phyloP scores from a whole-genome alignment of 164 flowering plant species.

The Kalanchoe fedtschenkoi region DNA sequence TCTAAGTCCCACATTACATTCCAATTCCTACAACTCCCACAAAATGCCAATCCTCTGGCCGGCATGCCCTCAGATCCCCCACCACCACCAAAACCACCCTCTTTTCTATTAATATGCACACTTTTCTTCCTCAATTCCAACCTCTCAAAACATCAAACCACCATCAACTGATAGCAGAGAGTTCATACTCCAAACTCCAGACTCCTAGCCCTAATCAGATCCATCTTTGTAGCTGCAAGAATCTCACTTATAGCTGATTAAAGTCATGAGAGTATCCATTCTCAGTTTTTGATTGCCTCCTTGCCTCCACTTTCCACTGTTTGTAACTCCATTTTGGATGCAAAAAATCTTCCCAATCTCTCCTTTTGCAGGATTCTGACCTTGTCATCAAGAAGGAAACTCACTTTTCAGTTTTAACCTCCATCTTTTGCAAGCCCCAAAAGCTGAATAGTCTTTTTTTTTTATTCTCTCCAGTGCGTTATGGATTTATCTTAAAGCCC shows the following conservation, averaged over 20 bases:
- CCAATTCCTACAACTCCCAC: conserved; percentile 2
- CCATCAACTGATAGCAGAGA: neutral
- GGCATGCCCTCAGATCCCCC: no score
- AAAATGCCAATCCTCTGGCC: neutral
- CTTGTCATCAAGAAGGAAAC: no score
- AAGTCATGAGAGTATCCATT: neutral
- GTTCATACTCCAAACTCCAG: neutral
- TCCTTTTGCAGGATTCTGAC: no score
- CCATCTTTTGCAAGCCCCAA: neutral
- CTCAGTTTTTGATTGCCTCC: neutral
- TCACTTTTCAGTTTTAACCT: no score
- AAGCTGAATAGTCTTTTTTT: conserved; percentile 1
- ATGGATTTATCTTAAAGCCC: conserved; percentile 12
- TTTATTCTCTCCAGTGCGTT: neutral
- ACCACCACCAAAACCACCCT: neutral
- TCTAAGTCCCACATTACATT: neutral
- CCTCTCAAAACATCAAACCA: neutral
- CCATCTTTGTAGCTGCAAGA: neutral
- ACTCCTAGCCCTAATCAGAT: neutral
- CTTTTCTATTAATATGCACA: neutral
- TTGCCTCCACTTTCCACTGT: neutral
- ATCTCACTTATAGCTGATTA: no score
- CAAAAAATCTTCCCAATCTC: no score
- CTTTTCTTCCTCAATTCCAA: neutral
- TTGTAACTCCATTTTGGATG: neutral